phyloP scores from a whole-genome alignment of 1,284 basidiomycete genomes.

The Papiliotrema flavescens region DNA sequence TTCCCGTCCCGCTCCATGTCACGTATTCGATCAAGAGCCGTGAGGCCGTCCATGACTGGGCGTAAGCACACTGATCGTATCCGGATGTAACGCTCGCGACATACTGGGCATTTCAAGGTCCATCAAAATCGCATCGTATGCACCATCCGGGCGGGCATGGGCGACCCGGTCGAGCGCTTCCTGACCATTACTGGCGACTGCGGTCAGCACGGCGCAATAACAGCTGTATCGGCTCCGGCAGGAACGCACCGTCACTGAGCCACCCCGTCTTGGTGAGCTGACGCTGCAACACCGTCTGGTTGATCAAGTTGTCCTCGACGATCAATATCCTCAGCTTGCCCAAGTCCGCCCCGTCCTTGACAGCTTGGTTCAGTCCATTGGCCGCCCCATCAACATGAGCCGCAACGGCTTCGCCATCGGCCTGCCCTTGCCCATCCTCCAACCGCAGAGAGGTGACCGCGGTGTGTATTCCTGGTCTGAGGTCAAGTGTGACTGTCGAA shows the following conservation, averaged over 20 bases:
- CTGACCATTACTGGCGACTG: constrained; percentile 47
- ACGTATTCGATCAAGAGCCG: constrained; percentile 30
- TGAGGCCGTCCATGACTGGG: constrained; percentile 40
- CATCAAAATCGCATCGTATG: constrained; percentile 31
- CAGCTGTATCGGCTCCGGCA: neutral
- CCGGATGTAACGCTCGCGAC: no score
- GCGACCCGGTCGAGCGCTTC: constrained; percentile 30
- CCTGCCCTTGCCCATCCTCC: no score
- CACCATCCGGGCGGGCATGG: no score
- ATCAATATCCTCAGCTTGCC: constrained; percentile 29
- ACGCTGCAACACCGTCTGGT: constrained; percentile 48
- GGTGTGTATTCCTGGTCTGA: no score
- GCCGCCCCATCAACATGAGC: neutral
- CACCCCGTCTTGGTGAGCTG: constrained; percentile 47
- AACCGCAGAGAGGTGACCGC: no score
- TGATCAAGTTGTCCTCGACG: constrained; percentile 51
- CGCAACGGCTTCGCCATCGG: no score
- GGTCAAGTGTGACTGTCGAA: no score
- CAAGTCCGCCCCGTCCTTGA: no score
- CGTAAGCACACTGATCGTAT: neutral
- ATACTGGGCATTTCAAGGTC: constrained; percentile 40
- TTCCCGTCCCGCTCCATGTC: constrained; percentile 23
- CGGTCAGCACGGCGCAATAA: neutral
- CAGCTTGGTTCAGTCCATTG: neutral
- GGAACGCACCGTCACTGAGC: constrained; percentile 32